Percentiles rank a stretch among this genome's conserved stretches.
Conservation (phyloP, 805 yeast genomes). For the Candida dajiaensis region DNA sequence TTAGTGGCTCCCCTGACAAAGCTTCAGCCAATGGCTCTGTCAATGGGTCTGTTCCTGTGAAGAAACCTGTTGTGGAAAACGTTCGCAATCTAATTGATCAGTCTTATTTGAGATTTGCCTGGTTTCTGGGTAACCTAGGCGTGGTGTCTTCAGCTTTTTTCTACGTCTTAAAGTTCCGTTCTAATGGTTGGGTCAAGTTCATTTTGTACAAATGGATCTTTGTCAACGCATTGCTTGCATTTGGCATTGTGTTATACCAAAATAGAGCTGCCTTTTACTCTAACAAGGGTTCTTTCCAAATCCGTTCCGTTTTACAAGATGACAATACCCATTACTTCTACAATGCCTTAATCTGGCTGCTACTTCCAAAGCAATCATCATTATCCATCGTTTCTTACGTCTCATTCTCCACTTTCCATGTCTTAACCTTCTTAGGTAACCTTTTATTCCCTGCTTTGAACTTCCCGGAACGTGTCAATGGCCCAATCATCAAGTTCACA, state of each 20-base stretch:
- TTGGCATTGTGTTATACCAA: slow-evolving; percentile 71
- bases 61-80: neutral
- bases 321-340: slow-evolving; percentile 72
- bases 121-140: slow-evolving; percentile 63
- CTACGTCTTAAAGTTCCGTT: slow-evolving; percentile 32
- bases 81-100: neutral
- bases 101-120: slow-evolving; percentile 54
- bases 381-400: slow-evolving; percentile 68
- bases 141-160: slow-evolving; percentile 37
- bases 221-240: slow-evolving; percentile 62
- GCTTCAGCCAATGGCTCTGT: neutral
- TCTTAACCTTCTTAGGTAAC: slow-evolving; percentile 61
- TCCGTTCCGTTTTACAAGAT: slow-evolving; percentile 38
- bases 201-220: slow-evolving; percentile 55
- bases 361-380: slow-evolving; percentile 48
- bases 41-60: neutral
- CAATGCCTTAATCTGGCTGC: slow-evolving; percentile 47
- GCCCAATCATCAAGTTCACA: slow-evolving; percentile 38
- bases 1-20: neutral
- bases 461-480: slow-evolving; percentile 21
- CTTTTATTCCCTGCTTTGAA: slow-evolving; percentile 57
- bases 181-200: slow-evolving; percentile 28
- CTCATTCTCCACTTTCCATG: slow-evolving; percentile 78
- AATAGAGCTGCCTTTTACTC: slow-evolving; percentile 26
- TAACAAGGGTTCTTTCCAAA: slow-evolving; percentile 16